Conservation (phyloP, 1,139 yeast species). For the Sugiyamaella paludigena region DNA sequence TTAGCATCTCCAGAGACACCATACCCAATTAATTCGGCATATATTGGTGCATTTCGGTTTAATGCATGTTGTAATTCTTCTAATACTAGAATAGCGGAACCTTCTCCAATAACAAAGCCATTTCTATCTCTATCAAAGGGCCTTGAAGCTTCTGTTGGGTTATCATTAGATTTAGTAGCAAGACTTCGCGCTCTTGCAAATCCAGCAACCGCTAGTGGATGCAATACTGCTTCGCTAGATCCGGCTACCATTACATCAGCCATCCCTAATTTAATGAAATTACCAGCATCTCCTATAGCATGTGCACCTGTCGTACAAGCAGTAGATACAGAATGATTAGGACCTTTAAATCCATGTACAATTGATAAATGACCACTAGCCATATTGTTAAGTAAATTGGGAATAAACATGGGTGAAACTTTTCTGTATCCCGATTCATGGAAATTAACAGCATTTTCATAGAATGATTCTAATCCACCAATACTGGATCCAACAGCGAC, state of each 20-base stretch:
- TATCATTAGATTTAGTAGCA: conserved; percentile 58
- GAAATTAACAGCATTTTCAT: conserved; percentile 56
- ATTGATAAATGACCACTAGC: conserved; percentile 92
- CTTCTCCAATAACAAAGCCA: conserved; percentile 95
- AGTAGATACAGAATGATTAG: conserved; percentile 83
- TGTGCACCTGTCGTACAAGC: conserved; percentile 98
- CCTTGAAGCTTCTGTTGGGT: conserved; percentile 67
- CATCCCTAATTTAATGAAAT: conserved; percentile 75
- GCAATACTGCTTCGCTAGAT: conserved; percentile 83
- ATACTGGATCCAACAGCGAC: conserved; percentile 92
- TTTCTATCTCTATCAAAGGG: conserved; percentile 79
- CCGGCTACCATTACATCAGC: conserved; percentile 91
- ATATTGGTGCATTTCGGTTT: conserved; percentile 57
- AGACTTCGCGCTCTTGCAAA: conserved; percentile 88
- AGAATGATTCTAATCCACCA: conserved; percentile 79
- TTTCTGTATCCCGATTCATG: conserved; percentile 58
- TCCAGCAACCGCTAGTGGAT: conserved; percentile 86
- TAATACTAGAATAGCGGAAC: conserved; percentile 75
- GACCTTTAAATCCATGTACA: conserved; percentile 71
- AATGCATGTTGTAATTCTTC: conserved; percentile 78
- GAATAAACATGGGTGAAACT: conserved; percentile 83
- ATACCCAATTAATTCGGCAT: conserved; percentile 82
- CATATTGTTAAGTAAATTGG: conserved; percentile 83
- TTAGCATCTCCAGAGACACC: conserved; percentile 90
- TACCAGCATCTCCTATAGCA: conserved; percentile 87